Percentiles rank a stretch among this genome's conserved stretches.
Conservation (phyloP, 2,329 filamentous ascomycete species). For the Capronia americana region DNA sequence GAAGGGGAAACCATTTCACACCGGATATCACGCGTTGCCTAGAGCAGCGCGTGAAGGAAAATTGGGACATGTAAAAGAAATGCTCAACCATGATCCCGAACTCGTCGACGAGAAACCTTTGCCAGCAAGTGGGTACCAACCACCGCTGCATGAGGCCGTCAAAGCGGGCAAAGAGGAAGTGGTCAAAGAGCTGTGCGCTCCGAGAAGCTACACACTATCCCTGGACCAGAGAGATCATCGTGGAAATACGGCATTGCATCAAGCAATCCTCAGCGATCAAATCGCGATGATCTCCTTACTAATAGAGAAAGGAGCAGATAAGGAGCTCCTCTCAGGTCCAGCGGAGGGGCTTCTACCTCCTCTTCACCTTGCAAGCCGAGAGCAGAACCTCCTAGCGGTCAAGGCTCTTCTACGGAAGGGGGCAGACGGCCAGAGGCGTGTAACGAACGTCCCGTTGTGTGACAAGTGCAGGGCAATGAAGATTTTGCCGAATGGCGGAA, state of each 20-base stretch:
- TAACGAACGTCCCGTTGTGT: background rate
- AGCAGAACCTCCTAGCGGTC: background rate
- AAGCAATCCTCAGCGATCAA: slow-evolving; percentile 2
- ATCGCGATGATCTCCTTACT: background rate
- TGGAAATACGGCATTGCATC: slow-evolving; percentile 4
- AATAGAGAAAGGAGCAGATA: background rate
- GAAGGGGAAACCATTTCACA: background rate
- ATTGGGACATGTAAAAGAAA: background rate
- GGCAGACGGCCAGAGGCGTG: background rate
- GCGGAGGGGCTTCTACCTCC: background rate
- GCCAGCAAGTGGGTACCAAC: background rate
- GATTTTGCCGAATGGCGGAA: background rate
- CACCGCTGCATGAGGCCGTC: slow-evolving; percentile 8
- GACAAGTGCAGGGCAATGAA: background rate
- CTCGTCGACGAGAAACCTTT: background rate
- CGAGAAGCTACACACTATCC: background rate
- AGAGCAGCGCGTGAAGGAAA: background rate
- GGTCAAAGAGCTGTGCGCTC: slow-evolving; percentile 5
- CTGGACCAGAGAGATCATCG: background rate
- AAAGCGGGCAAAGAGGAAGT: slow-evolving; percentile 1
- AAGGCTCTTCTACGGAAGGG: background rate
- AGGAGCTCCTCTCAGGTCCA: background rate
- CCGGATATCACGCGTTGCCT: background rate
- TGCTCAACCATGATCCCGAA: background rate
- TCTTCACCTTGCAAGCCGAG: slow-evolving; percentile 1